Evolutionary conservation across 768 basidiomycete species (phyloP).

Genomic region (Punctularia strigosozonata): DNA sequence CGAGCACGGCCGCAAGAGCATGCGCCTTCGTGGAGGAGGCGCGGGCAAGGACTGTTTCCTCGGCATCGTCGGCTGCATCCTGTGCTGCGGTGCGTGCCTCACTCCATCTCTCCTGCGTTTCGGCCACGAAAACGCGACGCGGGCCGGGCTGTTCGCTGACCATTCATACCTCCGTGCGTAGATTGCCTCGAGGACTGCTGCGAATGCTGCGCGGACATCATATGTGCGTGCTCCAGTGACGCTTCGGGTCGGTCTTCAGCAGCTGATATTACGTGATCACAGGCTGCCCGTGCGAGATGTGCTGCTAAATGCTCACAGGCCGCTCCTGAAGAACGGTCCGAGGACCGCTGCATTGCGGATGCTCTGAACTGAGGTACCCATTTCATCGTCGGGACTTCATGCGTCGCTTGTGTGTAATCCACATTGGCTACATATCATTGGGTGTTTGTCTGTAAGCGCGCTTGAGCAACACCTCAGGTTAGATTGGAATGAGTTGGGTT

Average conservation of each 20-base stretch:
- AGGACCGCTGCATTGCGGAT: no score
- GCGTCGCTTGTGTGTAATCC: no score
- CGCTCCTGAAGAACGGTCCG: no score
- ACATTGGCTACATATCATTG: no score
- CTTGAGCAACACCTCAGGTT: no score
- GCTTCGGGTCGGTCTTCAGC: neutral
- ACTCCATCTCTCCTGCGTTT: neutral
- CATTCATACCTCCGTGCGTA: constrained; percentile 1
- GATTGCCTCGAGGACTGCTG: constrained; percentile 46
- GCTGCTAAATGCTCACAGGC: no score
- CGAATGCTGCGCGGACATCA: constrained; percentile 57
- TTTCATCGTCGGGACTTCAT: no score
- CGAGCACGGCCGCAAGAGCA: constrained; percentile 32
- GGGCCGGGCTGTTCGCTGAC: neutral
- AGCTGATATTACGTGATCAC: constrained; percentile 4
- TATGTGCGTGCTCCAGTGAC: constrained; percentile 36
- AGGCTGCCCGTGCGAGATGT: constrained; percentile 79
- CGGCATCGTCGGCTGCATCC: constrained; percentile 48
- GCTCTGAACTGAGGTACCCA: no score
- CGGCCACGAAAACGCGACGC: no score
- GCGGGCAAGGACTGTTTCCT: constrained; percentile 66
- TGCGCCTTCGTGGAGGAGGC: constrained; percentile 60
- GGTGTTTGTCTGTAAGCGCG: no score
- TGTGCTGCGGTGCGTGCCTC: constrained; percentile 52
- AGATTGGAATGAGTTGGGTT: no score